Percentiles rank a stretch among this genome's conserved stretches.
These are phyloP conservation scores for Alternaria angustiovoidea DNA, from an alignment of 2,329 filamentous ascomycete species.

Conservation along the genomic window DNA sequence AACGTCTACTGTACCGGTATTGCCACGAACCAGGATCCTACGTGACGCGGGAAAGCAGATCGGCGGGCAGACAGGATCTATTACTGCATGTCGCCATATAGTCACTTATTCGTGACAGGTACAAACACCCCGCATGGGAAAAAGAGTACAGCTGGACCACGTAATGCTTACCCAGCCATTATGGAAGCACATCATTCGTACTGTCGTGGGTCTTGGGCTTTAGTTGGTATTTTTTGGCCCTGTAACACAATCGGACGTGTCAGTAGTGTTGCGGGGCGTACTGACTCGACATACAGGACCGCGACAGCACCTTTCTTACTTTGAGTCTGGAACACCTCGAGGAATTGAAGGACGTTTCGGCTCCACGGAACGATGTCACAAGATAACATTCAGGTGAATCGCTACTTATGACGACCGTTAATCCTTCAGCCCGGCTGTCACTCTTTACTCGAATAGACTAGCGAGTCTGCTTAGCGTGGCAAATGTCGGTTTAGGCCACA, in stretches of 20 bases:
- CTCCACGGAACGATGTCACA: background rate
- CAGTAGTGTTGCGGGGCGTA: conserved; percentile 9
- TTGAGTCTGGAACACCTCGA: background rate
- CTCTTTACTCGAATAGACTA: conserved; percentile 7
- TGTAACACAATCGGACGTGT: conserved; percentile 12
- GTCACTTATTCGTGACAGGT: background rate
- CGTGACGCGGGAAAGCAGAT: background rate
- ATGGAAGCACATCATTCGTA: background rate
- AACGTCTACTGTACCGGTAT: background rate
- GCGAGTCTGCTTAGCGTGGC: conserved; percentile 2
- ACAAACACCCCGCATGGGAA: background rate
- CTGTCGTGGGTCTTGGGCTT: conserved; percentile 1
- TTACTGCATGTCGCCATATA: background rate
- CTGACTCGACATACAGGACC: conserved; percentile 10
- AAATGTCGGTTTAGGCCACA: background rate
- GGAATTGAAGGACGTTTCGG: background rate
- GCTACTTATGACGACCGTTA: background rate
- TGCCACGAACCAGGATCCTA: conserved; percentile 1
- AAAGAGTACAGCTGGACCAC: background rate
- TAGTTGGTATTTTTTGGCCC: conserved; percentile 1
- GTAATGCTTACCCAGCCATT: background rate
- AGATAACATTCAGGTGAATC: background rate
- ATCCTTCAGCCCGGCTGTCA: background rate
- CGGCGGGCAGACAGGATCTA: background rate
- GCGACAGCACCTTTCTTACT: conserved; percentile 7